These are phyloP conservation scores for Candida cerambycidarum DNA, from an alignment of 805 yeast species.

Conservation along the genomic window DNA sequence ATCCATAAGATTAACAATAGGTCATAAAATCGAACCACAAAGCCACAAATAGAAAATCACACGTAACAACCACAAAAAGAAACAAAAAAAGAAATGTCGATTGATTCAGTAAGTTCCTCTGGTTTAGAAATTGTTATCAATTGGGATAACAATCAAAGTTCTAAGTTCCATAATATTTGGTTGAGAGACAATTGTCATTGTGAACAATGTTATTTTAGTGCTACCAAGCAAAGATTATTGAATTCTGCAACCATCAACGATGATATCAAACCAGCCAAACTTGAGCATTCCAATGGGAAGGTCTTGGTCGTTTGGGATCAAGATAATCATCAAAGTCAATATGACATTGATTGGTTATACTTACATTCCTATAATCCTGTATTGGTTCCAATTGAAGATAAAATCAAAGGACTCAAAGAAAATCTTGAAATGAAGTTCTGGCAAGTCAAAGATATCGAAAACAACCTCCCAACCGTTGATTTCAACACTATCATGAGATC, in stretches of 20 bases:
- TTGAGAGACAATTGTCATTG: slow-evolving; percentile 67
- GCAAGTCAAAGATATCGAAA: slow-evolving; percentile 42
- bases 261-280: slow-evolving; percentile 24
- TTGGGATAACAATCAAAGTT: slow-evolving; percentile 2
- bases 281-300: slow-evolving; percentile 13
- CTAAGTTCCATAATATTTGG: slow-evolving; percentile 51
- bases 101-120: background rate
- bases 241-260: slow-evolving; percentile 48
- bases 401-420: slow-evolving; percentile 27
- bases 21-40: too few relatives aligned
- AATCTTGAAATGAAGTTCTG: slow-evolving; percentile 39
- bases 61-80: too few relatives aligned
- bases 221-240: slow-evolving; percentile 59
- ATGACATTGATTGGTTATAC: slow-evolving; percentile 43
- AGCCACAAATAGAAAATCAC: background rate
- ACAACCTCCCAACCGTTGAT: slow-evolving; percentile 48
- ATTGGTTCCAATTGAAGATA: slow-evolving; percentile 30
- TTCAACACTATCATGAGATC: slow-evolving; percentile 45
- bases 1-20: too few relatives aligned
- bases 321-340: slow-evolving; percentile 37
- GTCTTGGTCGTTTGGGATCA: slow-evolving; percentile 39
- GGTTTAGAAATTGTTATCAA: background rate
- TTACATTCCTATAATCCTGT: slow-evolving; percentile 55
- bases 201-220: slow-evolving; percentile 48
- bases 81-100: background rate